Base-by-base conservation (phyloP, 805 yeast species). In the Candida mattraensis region DNA sequence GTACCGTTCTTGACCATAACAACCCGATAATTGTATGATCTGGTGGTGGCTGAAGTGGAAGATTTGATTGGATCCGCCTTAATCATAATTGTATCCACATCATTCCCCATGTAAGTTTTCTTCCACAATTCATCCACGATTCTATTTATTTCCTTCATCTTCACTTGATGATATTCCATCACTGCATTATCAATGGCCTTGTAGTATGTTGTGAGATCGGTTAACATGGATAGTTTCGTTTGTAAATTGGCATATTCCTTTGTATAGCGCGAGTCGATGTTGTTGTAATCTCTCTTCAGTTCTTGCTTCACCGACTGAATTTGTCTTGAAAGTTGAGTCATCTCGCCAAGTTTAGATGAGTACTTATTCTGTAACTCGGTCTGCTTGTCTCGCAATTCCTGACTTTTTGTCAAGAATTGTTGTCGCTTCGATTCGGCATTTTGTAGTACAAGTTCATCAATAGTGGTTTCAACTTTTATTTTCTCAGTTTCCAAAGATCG, bases 61-160 rank as follows among this genome's bases (percentile, higher is more conserved):
- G 47, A 44, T 13, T 47, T 40, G 13, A 75, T 76, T 15, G 79
- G 81, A 50, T 91, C 98, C 24, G 95, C 83, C 47, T 80, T 74
- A 44, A 93, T 87, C 51, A 83, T 76, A 31, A 93, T 88, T 0
- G 94, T 78, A 54, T 93, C 97, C 29, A 93, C 87, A 61, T 93
- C 99, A 2, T 96, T 83, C 2, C 99, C 99, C 46, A 83, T 83
- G 54, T 93, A 93, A 0, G 99, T 93, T 32, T 76, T 77, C 45
- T 87, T 85, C 99, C 99, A 93, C 26, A 93, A 63, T 52, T 89
- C 97, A 50, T 87, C 93, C 28, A 93, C 68, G 21, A 87, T 83
- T 41, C 83, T 69, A 62, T 93, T 93, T 50, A 91, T 87, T 50
- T 88, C 96, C 49, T 79, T 79, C 99, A 93, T 93, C 56, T 93